These are phyloP conservation scores for Hyaloscypha hepaticicola DNA, from an alignment of 495 filamentous ascomycete genomes.

Conservation along the genomic window DNA sequence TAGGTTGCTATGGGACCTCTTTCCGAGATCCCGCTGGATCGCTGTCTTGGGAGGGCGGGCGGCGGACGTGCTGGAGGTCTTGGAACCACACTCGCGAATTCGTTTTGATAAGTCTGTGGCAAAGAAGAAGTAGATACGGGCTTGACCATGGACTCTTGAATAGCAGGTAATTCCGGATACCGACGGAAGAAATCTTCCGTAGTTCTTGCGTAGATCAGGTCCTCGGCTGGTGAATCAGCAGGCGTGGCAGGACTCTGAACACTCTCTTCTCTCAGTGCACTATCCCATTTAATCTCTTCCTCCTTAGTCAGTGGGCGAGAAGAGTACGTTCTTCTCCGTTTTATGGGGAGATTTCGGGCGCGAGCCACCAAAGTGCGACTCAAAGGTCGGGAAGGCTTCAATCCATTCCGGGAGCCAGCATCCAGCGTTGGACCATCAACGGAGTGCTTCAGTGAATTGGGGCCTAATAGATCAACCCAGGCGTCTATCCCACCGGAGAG, in stretches of 20 bases:
- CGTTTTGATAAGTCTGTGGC: slow-evolving; percentile 29
- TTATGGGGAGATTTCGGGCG: slow-evolving; percentile 40
- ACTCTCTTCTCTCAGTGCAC: slow-evolving; percentile 40
- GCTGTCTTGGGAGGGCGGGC: slow-evolving; percentile 79
- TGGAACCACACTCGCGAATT: slow-evolving; percentile 36
- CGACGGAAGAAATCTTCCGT: slow-evolving; percentile 79
- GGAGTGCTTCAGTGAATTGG: slow-evolving; percentile 55
- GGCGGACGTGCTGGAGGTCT: slow-evolving; percentile 65
- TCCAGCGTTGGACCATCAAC: neutral
- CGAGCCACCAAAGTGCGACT: slow-evolving; percentile 34
- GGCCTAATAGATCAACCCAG: slow-evolving; percentile 78
- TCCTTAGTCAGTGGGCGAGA: slow-evolving; percentile 32
- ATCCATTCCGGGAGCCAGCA: slow-evolving; percentile 7
- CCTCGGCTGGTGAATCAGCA: slow-evolving; percentile 29
- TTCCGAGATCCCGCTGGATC: slow-evolving; percentile 88
- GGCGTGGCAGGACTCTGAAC: slow-evolving; percentile 6
- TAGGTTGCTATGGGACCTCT: slow-evolving; percentile 42
- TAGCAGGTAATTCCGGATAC: slow-evolving; percentile 68
- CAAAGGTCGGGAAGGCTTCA: slow-evolving; percentile 29
- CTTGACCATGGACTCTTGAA: slow-evolving; percentile 74
- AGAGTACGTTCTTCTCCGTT: slow-evolving; percentile 34
- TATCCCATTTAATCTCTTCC: slow-evolving; percentile 44
- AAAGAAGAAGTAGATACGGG: slow-evolving; percentile 13
- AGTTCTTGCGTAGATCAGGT: slow-evolving; percentile 41
- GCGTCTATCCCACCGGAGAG: slow-evolving; percentile 79